A percentile compares a stretch with the other conserved stretches of the same genome.
Conservation (phyloP, 1,139 yeast species). For the Meyerozyma elateridarum region DNA sequence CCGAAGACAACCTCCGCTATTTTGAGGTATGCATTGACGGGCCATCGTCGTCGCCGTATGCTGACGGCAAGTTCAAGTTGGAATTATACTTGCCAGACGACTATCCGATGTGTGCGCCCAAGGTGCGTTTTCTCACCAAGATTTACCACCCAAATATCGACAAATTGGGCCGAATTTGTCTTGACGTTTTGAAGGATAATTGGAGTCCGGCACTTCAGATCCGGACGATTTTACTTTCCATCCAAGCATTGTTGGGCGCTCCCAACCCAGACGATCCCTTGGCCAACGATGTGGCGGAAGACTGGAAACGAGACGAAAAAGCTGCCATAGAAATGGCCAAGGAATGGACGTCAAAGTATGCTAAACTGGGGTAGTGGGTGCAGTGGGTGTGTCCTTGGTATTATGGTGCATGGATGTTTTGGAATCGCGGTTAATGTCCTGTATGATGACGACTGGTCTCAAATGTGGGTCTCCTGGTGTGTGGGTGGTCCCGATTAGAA, state of each 20-base stretch:
- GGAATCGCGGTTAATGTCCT: no score
- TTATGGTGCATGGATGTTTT: no score
- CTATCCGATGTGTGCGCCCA: conserved; percentile 92
- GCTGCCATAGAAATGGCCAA: conserved; percentile 80
- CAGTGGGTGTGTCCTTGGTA: conserved; percentile 5
- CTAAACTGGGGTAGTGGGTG: conserved; percentile 24
- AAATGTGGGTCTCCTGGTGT: no score
- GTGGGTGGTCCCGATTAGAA: no score
- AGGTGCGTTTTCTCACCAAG: conserved; percentile 85
- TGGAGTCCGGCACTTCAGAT: conserved; percentile 99
- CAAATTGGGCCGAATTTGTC: conserved; percentile 88
- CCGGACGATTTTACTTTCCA: conserved; percentile 85
- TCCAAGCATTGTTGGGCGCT: conserved; percentile 90
- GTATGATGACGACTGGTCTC: no score
- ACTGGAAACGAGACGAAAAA: conserved; percentile 85
- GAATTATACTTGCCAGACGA: conserved; percentile 85
- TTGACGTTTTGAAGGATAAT: conserved; percentile 83
- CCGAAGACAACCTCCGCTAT: conserved; percentile 87
- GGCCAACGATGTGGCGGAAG: conserved; percentile 96
- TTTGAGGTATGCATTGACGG: conserved; percentile 86
- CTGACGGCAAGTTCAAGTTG: conserved; percentile 67
- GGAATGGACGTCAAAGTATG: conserved; percentile 78
- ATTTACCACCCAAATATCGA: conserved; percentile 97
- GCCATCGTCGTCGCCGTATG: conserved; percentile 82
- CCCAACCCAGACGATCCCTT: conserved; percentile 99